phyloP scores from a whole-genome alignment of 177 flowering plant species.

The Vitis hybrid region DNA sequence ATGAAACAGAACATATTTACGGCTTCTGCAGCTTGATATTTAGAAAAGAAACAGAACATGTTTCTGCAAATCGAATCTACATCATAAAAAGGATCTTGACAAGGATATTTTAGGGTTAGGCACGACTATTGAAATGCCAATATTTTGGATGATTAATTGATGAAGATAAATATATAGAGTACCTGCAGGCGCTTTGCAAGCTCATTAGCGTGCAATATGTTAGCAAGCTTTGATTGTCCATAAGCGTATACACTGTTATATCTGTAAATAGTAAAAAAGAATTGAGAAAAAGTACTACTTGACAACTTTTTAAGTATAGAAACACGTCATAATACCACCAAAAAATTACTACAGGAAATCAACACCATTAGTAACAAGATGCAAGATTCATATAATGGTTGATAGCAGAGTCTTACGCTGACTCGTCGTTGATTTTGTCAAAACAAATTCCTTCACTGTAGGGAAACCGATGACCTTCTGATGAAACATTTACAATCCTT shows the following conservation, averaged over 20 bases:
- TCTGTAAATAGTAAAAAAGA: constrained; percentile 25
- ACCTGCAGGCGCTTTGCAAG: constrained; percentile 59
- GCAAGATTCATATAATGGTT: neutral
- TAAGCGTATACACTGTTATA: constrained; percentile 35
- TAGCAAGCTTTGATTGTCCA: constrained; percentile 66
- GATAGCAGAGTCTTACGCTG: constrained; percentile 18
- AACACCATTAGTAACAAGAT: neutral
- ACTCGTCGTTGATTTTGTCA: constrained; percentile 39
- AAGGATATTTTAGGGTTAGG: neutral
- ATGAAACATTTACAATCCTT: constrained; percentile 54
- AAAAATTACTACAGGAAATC: neutral
- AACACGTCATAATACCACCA: neutral
- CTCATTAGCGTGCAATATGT: constrained; percentile 59
- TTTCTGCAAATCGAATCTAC: no score
- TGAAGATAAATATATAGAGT: neutral
- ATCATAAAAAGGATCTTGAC: neutral
- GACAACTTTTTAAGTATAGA: neutral
- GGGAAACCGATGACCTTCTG: constrained; percentile 31
- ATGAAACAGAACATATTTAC: no score
- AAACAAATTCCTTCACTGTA: constrained; percentile 47
- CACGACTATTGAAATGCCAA: neutral
- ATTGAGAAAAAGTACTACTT: neutral
- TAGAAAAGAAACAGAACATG: no score
- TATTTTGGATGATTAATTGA: neutral
- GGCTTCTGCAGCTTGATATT: no score